Evolutionary conservation across 768 basidiomycete species (phyloP), one percentile per base, ranked within the genome.

Genomic region (Suillus paluster): DNA sequence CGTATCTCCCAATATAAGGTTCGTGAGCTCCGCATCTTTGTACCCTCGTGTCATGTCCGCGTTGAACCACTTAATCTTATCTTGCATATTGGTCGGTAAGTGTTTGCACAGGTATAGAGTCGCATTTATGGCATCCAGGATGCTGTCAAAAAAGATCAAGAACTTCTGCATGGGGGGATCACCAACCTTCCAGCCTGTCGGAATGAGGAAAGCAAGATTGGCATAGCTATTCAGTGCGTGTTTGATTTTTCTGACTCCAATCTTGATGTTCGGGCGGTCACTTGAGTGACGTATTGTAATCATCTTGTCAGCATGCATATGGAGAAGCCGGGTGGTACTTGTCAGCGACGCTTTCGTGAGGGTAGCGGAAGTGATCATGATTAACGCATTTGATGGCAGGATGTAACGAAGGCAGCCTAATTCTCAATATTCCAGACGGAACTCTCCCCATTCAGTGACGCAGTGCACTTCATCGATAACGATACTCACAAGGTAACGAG

Each of bases 341-440:
- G 50, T 21, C 0, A 77, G 68, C 0, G 76, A 57, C 0, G 53
- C 30, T 5, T 66, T 59, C 1, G 76, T 73, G 2, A 79, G 65
- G 0, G 78, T 81, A 0, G 78, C 78, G 0, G 77, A 79, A 4
- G 71, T 65, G 9, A 76, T 63, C 21, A 73, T 68, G 39, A 78
- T 72, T 5, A 70, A 75, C 14, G 77, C 67, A 1, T 19, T 8
- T 5, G 63, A 62, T 2, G 76, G 67, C 8, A 82, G 64, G 5
- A 77, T 59, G 61, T 67, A 72, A 1, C 67, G 71, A 3, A 78
- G 45, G 2, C 59, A 59, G 7, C 67, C 67, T 2, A 76, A 30
- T 12, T 69, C 57, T n/a, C 41, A 48, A 59, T 80, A 82, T n/a
- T 77, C 74, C 4, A 66, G 67, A 0, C 77, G 66, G 62, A 82